Conservation (phyloP, 2,329 filamentous ascomycete genomes). For the Lachnellula arida region DNA sequence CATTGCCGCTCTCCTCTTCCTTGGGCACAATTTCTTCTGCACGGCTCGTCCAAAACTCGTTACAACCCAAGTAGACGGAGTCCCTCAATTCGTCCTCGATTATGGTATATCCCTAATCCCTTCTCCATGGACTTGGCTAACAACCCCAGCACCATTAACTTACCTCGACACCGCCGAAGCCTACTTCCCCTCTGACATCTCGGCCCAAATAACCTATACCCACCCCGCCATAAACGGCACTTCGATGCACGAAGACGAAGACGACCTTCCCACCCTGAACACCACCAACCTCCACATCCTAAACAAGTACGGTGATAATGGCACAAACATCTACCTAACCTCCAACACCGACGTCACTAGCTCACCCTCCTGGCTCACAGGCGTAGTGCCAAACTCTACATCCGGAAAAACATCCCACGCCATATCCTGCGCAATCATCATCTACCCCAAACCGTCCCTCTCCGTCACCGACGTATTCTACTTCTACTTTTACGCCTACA, state of each 20-base stretch:
- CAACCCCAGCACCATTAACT: constrained; percentile 42
- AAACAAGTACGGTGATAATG: constrained; percentile 37
- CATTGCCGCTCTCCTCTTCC: constrained; percentile 15
- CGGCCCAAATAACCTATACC: constrained; percentile 42
- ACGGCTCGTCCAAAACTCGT: constrained; percentile 1
- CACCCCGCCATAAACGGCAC: constrained; percentile 41
- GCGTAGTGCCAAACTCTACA: constrained; percentile 46
- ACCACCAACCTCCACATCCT: constrained; percentile 45
- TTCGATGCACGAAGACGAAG: constrained; percentile 23
- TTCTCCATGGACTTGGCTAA: background rate
- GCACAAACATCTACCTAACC: constrained; percentile 44
- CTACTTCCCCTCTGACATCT: constrained; percentile 47
- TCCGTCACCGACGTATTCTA: constrained; percentile 37
- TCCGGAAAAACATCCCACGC: constrained; percentile 46
- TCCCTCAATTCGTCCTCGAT: constrained; percentile 41
- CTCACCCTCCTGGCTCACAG: constrained; percentile 44
- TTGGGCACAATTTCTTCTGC: constrained; percentile 13
- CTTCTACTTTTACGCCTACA: constrained; percentile 35
- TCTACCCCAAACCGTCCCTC: constrained; percentile 49
- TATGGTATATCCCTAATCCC: constrained; percentile 36
- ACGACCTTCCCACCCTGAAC: constrained; percentile 37
- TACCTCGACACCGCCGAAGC: constrained; percentile 45
- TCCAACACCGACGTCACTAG: constrained; percentile 43
- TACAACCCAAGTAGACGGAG: constrained; percentile 17
- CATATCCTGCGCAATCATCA: constrained; percentile 48